Base-by-base conservation (phyloP, 257 asterid species). In the Solanum bulbocastanum region DNA sequence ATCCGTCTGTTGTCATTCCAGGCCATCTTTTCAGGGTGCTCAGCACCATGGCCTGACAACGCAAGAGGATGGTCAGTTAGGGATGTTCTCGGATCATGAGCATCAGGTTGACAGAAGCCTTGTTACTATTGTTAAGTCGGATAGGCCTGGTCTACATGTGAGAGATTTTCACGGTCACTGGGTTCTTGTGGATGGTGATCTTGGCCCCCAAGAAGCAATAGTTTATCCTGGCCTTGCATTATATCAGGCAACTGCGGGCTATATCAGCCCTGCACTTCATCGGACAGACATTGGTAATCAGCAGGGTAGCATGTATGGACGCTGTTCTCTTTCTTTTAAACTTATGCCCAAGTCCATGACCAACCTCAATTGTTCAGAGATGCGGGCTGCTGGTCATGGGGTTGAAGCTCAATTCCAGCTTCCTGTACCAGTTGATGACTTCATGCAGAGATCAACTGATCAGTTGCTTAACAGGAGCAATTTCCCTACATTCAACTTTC, bases 341-440 rank as follows among this genome's bases (percentile, higher is more conserved):
- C 94, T 97, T 91, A 96, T 97, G 99, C 98, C 99, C 81, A 97
- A 95, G 89, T 96, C 98, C 75, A 92, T 93, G 96, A 89, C 96
- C 92, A 96, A 94, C 90, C 94, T 97, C 87, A 93, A 90, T 88
- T 97, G 99, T 90, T 89, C 98, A 37, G 99, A 97, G 93, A 97
- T 97, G 99, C 91, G 95, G 88, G 99, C 98, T 73, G 98, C 99
- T 90, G 99, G 99, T 86, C 98, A 97, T 82, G 98, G 97, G 76
- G 95, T 97, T 86, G 98, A 97, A 87, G 98, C 96, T 87, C 98
- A 96, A 74, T 97, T 97, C 90, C 98, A 94, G 93, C 93, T 96
- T 91, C 98, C 98, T 9, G 93, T 97, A 39, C 94, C 96, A 27
- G 99, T 97, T 83, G 98, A 97, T 87, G 99, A 96, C 87, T 96